Evolutionary conservation across 768 basidiomycete species (phyloP), one percentile per base, ranked within the genome.

Genomic region (Boletus subcaerulescens): DNA sequence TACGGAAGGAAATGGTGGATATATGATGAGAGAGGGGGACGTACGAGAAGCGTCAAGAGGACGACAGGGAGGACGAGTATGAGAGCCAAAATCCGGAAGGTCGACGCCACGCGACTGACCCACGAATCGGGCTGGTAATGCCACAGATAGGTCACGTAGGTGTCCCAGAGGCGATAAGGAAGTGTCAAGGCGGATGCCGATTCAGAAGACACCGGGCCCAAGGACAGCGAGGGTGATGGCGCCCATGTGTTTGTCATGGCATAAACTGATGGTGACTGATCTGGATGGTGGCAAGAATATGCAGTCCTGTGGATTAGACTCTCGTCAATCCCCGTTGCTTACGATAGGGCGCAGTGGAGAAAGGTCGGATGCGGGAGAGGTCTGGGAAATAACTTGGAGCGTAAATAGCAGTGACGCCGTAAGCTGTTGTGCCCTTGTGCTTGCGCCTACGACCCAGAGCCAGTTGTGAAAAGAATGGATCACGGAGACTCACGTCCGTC

Each of bases 31-130:
- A 50, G 22, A 52, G 13, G 29, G 56, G 53, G 52, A 75, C 83
- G 54, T 73, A 89, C 89, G 52, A 91, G 70, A 57, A 89, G 74
- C 4, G 85, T 86, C 41, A 91, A 72, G 48, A 85, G 71, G 52
- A 86, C 64, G 48, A 89, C 72, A 4, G 80, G 80, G 17, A 75
- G 50, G 54, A 79, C 64, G 53, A 74, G 61, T 35, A 87, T 20
- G 54, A 77, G 69, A 22, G 89, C 85, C 56, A 91, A 76, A 45
- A 89, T 67, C 52, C 88, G 85, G 61, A 79, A 86, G 7, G 74
- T 74, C 39, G 79, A 84, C 17, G 89, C 87, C 35, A 80, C 75
- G 56, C 77, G 80, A 39, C 77, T 80, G 45, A 91, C 84, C 83
- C 82, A 86, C 4, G 90, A 91, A 39, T 76, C 73, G 3, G 80